A percentile compares a stretch with the other conserved stretches of the same genome.
Evolutionary conservation across 2,329 filamentous ascomycete genomes (phyloP).

Genomic region (Immersiporthe knoxdaviesiana): DNA sequence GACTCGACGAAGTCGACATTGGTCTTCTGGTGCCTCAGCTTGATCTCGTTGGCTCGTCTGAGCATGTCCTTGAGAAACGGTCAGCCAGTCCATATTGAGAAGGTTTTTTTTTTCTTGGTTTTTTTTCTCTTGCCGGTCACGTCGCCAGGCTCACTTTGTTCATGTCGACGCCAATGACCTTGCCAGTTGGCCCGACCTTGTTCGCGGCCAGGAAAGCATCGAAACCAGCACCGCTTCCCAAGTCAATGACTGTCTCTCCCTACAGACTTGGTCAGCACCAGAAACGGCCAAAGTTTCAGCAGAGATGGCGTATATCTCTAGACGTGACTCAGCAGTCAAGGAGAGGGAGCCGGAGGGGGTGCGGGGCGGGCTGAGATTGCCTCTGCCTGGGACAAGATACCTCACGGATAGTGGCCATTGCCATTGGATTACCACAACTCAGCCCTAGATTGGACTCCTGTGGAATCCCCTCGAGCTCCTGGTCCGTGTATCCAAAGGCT

Average conservation of each 20-base stretch:
- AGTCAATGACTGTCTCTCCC: constrained; percentile 61
- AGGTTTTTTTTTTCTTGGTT: no score
- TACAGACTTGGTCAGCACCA: constrained; percentile 33
- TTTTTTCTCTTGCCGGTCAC: no score
- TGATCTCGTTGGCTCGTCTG: constrained; percentile 50
- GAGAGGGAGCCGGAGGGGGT: background rate
- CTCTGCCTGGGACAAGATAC: constrained; percentile 34
- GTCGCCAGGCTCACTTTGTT: constrained; percentile 48
- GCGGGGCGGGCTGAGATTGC: background rate
- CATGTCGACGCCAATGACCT: constrained; percentile 62
- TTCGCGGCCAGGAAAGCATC: constrained; percentile 59
- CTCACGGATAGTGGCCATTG: constrained; percentile 49
- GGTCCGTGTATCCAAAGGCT: constrained; percentile 56
- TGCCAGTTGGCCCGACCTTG: constrained; percentile 52
- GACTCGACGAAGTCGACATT: constrained; percentile 58
- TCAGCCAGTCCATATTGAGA: background rate
- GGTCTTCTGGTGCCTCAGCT: constrained; percentile 38
- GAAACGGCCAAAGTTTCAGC: background rate
- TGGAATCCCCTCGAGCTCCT: constrained; percentile 51
- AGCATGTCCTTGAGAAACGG: constrained; percentile 54
- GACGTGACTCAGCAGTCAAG: background rate
- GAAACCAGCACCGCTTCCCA: constrained; percentile 61
- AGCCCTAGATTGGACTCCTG: constrained; percentile 55
- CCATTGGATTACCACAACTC: constrained; percentile 58
- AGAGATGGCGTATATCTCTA: background rate